phyloP scores from a whole-genome alignment of 345 rosid species.

The Clausena lansium region DNA sequence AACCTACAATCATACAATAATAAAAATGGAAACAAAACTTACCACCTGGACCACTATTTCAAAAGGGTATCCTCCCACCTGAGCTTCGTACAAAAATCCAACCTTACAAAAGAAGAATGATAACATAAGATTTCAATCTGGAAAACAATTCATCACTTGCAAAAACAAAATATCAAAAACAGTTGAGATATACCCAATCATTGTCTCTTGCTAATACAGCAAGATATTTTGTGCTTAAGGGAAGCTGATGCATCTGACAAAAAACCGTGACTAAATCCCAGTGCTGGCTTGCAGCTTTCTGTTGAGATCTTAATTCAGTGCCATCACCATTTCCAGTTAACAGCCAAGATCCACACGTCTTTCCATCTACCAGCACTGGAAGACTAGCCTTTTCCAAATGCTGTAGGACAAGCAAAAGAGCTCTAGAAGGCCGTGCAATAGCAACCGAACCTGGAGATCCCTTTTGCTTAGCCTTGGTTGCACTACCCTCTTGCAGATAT shows the following conservation, averaged over 20 bases:
- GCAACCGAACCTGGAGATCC: constrained; percentile 28
- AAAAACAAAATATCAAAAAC: constrained; percentile 6
- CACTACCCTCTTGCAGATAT: constrained; percentile 49
- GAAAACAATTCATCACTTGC: constrained; percentile 2
- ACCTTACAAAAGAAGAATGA: constrained; percentile 53
- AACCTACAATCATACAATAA: not conserved
- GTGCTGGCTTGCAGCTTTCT: constrained; percentile 78
- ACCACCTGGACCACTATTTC: constrained; percentile 80
- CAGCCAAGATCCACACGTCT: constrained; percentile 94
- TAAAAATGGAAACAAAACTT: constrained; percentile 31
- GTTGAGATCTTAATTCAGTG: constrained; percentile 74
- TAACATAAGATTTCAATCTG: constrained; percentile 23
- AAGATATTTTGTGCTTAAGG: constrained; percentile 90
- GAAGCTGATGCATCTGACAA: constrained; percentile 92
- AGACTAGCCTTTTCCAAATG: constrained; percentile 97
- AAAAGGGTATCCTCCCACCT: constrained; percentile 86
- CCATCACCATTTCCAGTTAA: constrained; percentile 87
- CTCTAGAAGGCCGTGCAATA: constrained; percentile 49
- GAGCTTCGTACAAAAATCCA: constrained; percentile 95
- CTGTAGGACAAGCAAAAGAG: constrained; percentile 71
- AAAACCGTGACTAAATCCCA: constrained; percentile 90
- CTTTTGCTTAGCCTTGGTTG: constrained; percentile 45
- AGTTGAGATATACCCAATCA: constrained; percentile 78
- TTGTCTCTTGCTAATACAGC: constrained; percentile 86
- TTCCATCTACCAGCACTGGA: constrained; percentile 55